Percentiles rank a stretch among this genome's conserved stretches.
These are phyloP conservation scores for Anthostomella pinea DNA, from an alignment of 2,329 filamentous ascomycete species.

Conservation along the genomic window DNA sequence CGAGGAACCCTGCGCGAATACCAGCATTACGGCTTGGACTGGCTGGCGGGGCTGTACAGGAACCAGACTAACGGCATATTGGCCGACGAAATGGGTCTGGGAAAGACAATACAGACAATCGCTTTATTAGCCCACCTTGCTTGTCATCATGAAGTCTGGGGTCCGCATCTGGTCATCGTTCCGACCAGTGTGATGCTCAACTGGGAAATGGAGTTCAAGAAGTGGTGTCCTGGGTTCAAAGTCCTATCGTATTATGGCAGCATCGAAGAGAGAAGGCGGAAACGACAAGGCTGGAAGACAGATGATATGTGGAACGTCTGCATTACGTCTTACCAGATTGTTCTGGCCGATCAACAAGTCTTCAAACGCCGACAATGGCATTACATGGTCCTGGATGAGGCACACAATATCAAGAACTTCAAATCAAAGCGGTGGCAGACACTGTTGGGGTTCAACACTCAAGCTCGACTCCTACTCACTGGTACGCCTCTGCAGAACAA, in stretches of 20 bases:
- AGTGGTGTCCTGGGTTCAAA: conserved; percentile 97
- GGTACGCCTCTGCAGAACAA: conserved; percentile 97
- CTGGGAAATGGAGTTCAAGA: conserved; percentile 99
- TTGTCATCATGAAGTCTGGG: conserved; percentile 88
- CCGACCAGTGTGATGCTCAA: conserved; percentile 98
- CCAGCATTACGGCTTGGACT: conserved; percentile 94
- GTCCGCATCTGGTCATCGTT: conserved; percentile 91
- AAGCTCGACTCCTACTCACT: conserved; percentile 80
- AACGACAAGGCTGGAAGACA: conserved; percentile 89
- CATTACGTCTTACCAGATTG: conserved; percentile 96
- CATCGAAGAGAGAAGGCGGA: conserved; percentile 85
- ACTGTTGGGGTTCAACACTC: conserved; percentile 88
- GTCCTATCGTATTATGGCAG: conserved; percentile 96
- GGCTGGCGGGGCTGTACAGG: conserved; percentile 88
- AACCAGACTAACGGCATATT: conserved; percentile 94
- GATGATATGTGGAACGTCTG: conserved; percentile 95
- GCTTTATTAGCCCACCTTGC: conserved; percentile 89
- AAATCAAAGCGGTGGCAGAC: conserved; percentile 97
- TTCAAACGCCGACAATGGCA: conserved; percentile 94
- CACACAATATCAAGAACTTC: conserved; percentile 99
- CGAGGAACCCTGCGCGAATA: conserved; percentile 91
- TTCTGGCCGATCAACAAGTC: conserved; percentile 88
- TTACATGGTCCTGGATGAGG: conserved; percentile 97
- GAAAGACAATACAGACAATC: conserved; percentile 98
- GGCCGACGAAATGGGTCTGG: conserved; percentile 97